phyloP scores from a whole-genome alignment of 2,329 filamentous ascomycete genomes.

The Claviceps humidiphila region DNA sequence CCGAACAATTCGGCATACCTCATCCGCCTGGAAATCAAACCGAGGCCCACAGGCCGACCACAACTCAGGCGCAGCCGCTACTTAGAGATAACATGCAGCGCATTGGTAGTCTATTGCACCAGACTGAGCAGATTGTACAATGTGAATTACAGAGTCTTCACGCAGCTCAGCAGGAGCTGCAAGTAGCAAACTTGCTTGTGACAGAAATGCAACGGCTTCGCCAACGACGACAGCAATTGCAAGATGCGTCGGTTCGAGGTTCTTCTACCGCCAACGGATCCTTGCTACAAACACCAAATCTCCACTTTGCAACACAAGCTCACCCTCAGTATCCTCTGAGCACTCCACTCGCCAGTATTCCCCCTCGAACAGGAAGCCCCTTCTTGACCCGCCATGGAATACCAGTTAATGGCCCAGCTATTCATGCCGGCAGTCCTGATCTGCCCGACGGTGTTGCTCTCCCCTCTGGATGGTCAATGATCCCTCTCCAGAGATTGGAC shows the following conservation, averaged over 20 bases:
- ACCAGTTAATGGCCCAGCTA: conserved; percentile 31
- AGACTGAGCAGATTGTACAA: conserved; percentile 55
- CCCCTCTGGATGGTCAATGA: conserved; percentile 50
- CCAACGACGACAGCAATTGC: conserved; percentile 28
- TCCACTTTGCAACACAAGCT: conserved; percentile 10
- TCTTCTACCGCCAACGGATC: conserved; percentile 7
- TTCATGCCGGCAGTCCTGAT: conserved; percentile 46
- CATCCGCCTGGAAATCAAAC: conserved; percentile 14
- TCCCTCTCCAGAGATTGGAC: conserved; percentile 45
- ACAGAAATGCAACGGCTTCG: conserved; percentile 55
- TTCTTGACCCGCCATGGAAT: conserved; percentile 35
- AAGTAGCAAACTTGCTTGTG: conserved; percentile 53
- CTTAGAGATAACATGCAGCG: conserved; percentile 23
- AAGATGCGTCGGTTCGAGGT: conserved; percentile 14
- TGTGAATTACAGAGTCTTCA: conserved; percentile 53
- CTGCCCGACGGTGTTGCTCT: conserved; percentile 51
- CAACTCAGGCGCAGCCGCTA: conserved; percentile 7
- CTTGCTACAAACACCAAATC: conserved; percentile 6
- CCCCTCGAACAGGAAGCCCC: conserved; percentile 26
- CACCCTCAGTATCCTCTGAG: conserved; percentile 10
- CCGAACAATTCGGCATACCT: conserved; percentile 44
- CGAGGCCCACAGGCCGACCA: conserved; percentile 10
- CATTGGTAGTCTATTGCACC: conserved; percentile 47
- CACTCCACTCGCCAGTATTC: conserved; percentile 13
- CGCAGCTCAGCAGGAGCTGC: conserved; percentile 52